Conservation (phyloP, 179 eudicot genomes). For the Dionaea muscipula region DNA sequence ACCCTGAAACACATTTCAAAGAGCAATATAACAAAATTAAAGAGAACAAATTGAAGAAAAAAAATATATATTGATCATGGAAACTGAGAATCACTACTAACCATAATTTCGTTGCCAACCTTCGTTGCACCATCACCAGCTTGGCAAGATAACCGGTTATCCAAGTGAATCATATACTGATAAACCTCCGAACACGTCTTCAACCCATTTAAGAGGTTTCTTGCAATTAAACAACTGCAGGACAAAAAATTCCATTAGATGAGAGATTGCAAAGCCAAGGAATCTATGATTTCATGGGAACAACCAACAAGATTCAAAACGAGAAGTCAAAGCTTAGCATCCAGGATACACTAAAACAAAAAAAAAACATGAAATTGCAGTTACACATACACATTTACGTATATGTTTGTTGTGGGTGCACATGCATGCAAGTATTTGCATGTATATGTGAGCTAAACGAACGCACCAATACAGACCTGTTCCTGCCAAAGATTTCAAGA, state of each 20-base stretch:
- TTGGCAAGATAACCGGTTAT: slow-evolving; percentile 35
- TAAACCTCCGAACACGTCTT: slow-evolving; percentile 76
- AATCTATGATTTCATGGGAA: background rate
- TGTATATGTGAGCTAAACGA: no score
- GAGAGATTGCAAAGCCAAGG: background rate
- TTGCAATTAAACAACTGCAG: slow-evolving; percentile 79
- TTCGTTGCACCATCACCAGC: slow-evolving; percentile 47
- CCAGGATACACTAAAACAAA: background rate
- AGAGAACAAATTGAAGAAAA: background rate
- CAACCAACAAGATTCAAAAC: background rate
- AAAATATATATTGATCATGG: background rate
- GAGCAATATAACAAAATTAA: no score
- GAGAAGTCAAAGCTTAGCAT: background rate
- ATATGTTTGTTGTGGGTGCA: background rate
- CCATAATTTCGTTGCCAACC: slow-evolving; percentile 43
- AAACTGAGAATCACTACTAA: slow-evolving; percentile 22
- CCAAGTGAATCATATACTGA: slow-evolving; percentile 49
- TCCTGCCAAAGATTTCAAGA: slow-evolving; percentile 78
- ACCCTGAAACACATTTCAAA: slow-evolving; percentile 48
- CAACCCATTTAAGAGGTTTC: slow-evolving; percentile 76
- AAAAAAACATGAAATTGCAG: background rate
- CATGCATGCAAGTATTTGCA: background rate
- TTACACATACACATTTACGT: no score
- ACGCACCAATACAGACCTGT: slow-evolving; percentile 43
- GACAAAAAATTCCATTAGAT: slow-evolving; percentile 4